Conservation (phyloP, 441 rosid species). For the Bocquillonia castaneifolia region DNA sequence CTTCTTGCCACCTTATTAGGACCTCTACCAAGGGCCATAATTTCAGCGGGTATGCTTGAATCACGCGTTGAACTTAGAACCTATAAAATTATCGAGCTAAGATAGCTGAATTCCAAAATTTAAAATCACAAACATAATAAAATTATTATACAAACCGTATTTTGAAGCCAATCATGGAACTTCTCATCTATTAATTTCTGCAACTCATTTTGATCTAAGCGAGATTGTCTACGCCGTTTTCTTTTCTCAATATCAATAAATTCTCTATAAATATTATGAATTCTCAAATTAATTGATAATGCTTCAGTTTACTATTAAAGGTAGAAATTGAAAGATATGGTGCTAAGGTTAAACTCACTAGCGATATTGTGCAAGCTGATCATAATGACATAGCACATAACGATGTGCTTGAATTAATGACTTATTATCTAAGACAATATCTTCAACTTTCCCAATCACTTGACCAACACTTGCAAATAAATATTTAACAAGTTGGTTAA, state of each 20-base stretch:
- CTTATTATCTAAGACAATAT: neutral
- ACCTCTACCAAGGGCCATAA: neutral
- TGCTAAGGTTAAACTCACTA: neutral
- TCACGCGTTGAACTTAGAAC: neutral
- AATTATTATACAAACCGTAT: neutral
- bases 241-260: neutral
- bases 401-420: slow-evolving; percentile 1
- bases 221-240: neutral
- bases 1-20: neutral
- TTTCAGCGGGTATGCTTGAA: neutral
- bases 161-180: neutral
- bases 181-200: neutral
- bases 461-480: neutral
- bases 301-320: neutral
- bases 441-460: neutral
- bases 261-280: neutral
- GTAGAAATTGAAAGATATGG: neutral
- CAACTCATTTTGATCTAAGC: neutral
- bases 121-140: neutral
- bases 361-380: neutral
- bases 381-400: neutral
- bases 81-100: neutral
- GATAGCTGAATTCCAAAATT: too few species aligned
- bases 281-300: too few species aligned
- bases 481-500: neutral